A percentile compares a stretch with the other conserved stretches of the same genome.
Conservation (phyloP, 1,284 basidiomycete species). For the Leccinum griseonigrum region DNA sequence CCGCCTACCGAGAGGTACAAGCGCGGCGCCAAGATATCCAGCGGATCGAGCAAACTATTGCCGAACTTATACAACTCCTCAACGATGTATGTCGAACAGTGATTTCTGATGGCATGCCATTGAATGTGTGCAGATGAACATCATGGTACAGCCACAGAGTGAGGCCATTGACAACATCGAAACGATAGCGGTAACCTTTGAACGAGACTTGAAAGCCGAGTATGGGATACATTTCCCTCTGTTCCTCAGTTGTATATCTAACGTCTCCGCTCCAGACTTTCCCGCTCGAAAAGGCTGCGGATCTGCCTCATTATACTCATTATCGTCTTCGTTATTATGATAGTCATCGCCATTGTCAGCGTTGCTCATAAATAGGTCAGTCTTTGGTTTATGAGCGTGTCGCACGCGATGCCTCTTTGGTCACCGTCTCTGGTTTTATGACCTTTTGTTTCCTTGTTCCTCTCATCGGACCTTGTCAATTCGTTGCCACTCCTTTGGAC, state of each 20-base stretch:
- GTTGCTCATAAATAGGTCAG: not conserved
- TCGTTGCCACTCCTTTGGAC: not conserved
- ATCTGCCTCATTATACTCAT: not conserved
- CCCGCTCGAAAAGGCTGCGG: slow-evolving; percentile 52
- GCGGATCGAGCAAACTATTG: slow-evolving; percentile 90
- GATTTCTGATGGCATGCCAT: not conserved
- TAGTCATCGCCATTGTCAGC: not conserved
- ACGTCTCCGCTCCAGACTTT: slow-evolving; percentile 46
- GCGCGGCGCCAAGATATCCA: slow-evolving; percentile 95
- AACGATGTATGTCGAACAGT: slow-evolving; percentile 65
- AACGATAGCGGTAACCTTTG: slow-evolving; percentile 69
- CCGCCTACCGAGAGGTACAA: slow-evolving; percentile 94
- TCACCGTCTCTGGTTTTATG: too few relatives aligned
- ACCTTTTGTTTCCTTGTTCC: not conserved
- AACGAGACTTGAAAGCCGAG: slow-evolving; percentile 83
- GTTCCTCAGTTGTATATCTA: slow-evolving; percentile 7
- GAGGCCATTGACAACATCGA: slow-evolving; percentile 86
- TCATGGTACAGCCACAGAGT: slow-evolving; percentile 37
- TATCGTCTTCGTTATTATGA: not conserved
- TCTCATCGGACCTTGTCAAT: not conserved
- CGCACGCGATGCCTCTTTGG: not conserved
- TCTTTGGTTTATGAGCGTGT: not conserved
- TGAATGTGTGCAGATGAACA: slow-evolving; percentile 61
- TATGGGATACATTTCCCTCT: slow-evolving; percentile 28
- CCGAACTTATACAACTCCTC: slow-evolving; percentile 93